Evolutionary conservation across 495 filamentous ascomycete species (phyloP).

Genomic region (Baudoinia panamericana): DNA sequence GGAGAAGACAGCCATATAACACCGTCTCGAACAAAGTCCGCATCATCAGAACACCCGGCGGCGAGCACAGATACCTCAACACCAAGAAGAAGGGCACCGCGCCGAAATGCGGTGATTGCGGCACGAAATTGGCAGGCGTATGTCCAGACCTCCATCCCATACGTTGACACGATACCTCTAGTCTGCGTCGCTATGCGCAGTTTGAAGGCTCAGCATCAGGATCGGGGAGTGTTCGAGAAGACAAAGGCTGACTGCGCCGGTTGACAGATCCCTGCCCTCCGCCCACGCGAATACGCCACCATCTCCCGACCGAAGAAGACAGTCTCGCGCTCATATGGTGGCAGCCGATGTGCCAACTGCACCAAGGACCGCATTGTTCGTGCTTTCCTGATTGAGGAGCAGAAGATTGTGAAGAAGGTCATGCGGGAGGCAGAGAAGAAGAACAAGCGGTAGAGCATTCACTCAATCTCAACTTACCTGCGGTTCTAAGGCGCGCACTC

Average conservation of each 20-base stretch:
- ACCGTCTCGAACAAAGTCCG: slow-evolving; percentile 93
- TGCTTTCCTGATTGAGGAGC: slow-evolving; percentile 98
- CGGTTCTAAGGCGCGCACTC: too few relatives aligned
- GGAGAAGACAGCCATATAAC: slow-evolving; percentile 50
- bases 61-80: slow-evolving; percentile 86
- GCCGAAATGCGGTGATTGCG: slow-evolving; percentile 98
- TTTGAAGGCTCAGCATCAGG: too few relatives aligned
- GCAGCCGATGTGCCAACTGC: slow-evolving; percentile 94
- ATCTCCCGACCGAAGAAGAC: slow-evolving; percentile 98
- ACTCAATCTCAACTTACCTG: too few relatives aligned
- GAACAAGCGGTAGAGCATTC: slow-evolving; percentile 28
- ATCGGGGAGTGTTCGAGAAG: too few relatives aligned
- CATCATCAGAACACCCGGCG: slow-evolving; percentile 90
- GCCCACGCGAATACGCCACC: slow-evolving; percentile 89
- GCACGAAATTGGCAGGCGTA: slow-evolving; percentile 87
- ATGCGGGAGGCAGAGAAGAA: slow-evolving; percentile 93
- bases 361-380: slow-evolving; percentile 94
- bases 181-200: too few relatives aligned
- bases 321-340: slow-evolving; percentile 94
- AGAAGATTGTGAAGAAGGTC: slow-evolving; percentile 99
- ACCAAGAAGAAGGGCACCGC: slow-evolving; percentile 96
- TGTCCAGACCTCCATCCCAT: slow-evolving; percentile 35
- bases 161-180: slow-evolving; percentile 1
- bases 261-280: slow-evolving; percentile 77
- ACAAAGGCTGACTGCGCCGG: neutral